phyloP scores from a whole-genome alignment of 2,329 filamentous ascomycete genomes.

The Xylaria sp. region DNA sequence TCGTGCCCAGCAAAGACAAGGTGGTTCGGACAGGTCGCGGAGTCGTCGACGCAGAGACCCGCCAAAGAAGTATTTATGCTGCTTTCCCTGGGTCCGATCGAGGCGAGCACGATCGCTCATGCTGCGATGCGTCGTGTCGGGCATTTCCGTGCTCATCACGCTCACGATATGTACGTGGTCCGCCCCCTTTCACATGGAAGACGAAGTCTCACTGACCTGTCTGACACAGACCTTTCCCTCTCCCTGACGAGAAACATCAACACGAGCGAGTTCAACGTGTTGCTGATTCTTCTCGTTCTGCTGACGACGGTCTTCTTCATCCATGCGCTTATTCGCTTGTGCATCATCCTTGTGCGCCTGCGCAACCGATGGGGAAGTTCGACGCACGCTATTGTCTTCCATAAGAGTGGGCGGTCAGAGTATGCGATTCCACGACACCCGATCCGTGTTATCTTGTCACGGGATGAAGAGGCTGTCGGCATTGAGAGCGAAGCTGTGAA shows the following conservation, averaged over 20 bases:
- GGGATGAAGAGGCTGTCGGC: slow-evolving; percentile 65
- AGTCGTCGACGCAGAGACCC: slow-evolving; percentile 19
- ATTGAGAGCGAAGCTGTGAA: slow-evolving; percentile 51
- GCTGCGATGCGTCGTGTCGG: slow-evolving; percentile 59
- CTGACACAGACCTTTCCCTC: slow-evolving; percentile 61
- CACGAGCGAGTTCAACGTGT: slow-evolving; percentile 68
- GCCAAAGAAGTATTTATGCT: slow-evolving; percentile 46
- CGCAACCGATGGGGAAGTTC: slow-evolving; percentile 12
- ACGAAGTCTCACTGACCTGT: not conserved
- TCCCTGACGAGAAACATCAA: slow-evolving; percentile 59
- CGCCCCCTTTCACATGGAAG: not conserved
- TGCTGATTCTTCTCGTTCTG: slow-evolving; percentile 73
- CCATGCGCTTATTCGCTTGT: slow-evolving; percentile 69
- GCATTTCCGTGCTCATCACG: slow-evolving; percentile 53
- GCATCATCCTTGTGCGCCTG: slow-evolving; percentile 57
- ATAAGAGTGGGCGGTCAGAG: slow-evolving; percentile 35
- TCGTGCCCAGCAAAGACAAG: slow-evolving; percentile 5
- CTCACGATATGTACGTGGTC: slow-evolving; percentile 59
- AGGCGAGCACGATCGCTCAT: slow-evolving; percentile 50
- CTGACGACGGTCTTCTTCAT: slow-evolving; percentile 73
- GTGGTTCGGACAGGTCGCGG: slow-evolving; percentile 16
- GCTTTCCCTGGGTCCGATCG: slow-evolving; percentile 52
- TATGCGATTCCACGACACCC: slow-evolving; percentile 67
- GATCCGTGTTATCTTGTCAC: slow-evolving; percentile 69
- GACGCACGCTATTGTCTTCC: not conserved